phyloP scores from a whole-genome alignment of 2,329 filamentous ascomycete genomes.

The Botryotinia calthae region DNA sequence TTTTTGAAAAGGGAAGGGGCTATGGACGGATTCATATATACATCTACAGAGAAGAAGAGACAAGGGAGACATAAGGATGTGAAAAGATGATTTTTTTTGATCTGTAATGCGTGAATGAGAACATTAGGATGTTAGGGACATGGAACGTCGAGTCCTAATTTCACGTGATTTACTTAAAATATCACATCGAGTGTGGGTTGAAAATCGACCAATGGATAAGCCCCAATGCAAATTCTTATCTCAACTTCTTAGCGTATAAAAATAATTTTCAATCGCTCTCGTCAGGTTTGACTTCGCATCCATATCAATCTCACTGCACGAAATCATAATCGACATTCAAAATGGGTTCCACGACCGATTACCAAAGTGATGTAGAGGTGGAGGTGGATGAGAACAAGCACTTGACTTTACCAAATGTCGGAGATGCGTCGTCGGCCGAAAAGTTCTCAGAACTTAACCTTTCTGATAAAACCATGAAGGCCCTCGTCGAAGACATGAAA shows the following conservation, averaged over 20 bases:
- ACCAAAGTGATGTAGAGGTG: slow-evolving; percentile 35
- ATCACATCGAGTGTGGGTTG: background rate
- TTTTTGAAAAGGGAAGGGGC: background rate
- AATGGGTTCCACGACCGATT: slow-evolving; percentile 39
- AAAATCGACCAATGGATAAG: slow-evolving; percentile 1
- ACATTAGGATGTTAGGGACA: background rate
- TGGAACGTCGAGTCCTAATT: background rate
- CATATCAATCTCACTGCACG: background rate
- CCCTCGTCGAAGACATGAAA: slow-evolving; percentile 79
- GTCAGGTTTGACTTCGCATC: background rate
- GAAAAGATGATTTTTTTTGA: background rate
- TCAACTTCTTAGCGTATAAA: slow-evolving; percentile 10
- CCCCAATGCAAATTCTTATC: background rate
- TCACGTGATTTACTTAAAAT: background rate
- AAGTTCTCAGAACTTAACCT: slow-evolving; percentile 64
- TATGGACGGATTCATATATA: background rate
- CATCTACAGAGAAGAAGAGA: background rate
- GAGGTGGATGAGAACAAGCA: slow-evolving; percentile 30
- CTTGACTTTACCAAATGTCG: slow-evolving; percentile 27
- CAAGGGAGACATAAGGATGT: background rate
- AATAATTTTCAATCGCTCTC: slow-evolving; percentile 11
- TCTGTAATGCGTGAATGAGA: background rate
- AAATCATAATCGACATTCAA: slow-evolving; percentile 5
- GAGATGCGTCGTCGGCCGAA: slow-evolving; percentile 23
- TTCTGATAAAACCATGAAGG: slow-evolving; percentile 83